Evolutionary conservation across 2,329 filamentous ascomycete species (phyloP), one percentile per base, ranked within the genome.

Genomic region (Botrytis hyacinthi): DNA sequence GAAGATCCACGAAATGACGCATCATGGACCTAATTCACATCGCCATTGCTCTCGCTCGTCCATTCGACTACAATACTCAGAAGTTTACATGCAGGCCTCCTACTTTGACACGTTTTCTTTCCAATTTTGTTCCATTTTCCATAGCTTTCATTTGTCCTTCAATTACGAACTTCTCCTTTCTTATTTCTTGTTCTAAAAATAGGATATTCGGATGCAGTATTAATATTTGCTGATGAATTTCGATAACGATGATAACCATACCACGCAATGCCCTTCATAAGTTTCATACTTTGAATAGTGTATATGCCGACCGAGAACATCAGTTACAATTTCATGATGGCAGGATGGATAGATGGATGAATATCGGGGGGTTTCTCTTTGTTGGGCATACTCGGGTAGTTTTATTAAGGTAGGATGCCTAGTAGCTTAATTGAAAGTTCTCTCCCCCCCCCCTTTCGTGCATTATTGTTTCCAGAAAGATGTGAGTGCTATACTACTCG

Each of bases 71-170:
- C 14, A 2, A 63, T 42, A 32, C n/a, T n/a, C 9, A 14, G 22
- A 10, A 16, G 16, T 40, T n/a, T 14, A 10, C 6, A 42, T 32
- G 12, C 61, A 44, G 37, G 29, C 4, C 51, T 18, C n/a, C 12
- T 32, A 18, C 7, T 20, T 42, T 9, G 9, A 62, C 4, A 62
- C 22, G 14, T 40, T 40, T 61, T n/a, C 35, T 68, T 42, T 22
- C 26, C 4, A 2, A n/a, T 16, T 22, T 54, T 32, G 1, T 8
- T 51, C 5, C 0, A 0, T 20, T 29, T n/a, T 29, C 4, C 22
- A 12, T 67, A 40, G 6, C 1, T 54, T 42, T 2, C 18, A 22
- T 22, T 42, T 26, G 35, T 14, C 29, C 10, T 10, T 26, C 26
- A 29, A 40, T 29, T 42, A 20, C 26, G 37, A 40, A n/a, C 35